These are phyloP conservation scores for Hypholoma fasciculare DNA, from an alignment of 768 basidiomycete species.

Conservation along the genomic window DNA sequence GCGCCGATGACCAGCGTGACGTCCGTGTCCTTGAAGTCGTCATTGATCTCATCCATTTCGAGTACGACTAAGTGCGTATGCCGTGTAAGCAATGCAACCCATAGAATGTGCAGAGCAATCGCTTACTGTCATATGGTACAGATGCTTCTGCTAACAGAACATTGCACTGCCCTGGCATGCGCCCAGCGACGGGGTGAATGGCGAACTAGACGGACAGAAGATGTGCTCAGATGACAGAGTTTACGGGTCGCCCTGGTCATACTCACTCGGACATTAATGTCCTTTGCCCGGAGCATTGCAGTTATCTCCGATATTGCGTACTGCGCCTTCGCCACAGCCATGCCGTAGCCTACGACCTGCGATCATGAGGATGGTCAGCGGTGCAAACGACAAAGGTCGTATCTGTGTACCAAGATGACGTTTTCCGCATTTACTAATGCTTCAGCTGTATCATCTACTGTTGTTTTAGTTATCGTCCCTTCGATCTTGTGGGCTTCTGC, in stretches of 20 bases:
- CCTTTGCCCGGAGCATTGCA: constrained; percentile 67
- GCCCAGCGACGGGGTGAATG: constrained; percentile 88
- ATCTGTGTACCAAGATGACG: constrained; percentile 65
- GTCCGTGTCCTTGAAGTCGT: constrained; percentile 87
- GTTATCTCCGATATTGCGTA: constrained; percentile 79
- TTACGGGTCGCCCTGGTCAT: background rate
- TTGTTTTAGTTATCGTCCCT: constrained; percentile 76
- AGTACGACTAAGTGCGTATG: constrained; percentile 74
- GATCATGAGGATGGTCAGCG: background rate
- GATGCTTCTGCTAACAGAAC: constrained; percentile 90
- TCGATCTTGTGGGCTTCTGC: constrained; percentile 75
- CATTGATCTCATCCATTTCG: constrained; percentile 96
- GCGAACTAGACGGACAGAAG: constrained; percentile 49
- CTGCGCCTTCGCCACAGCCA: constrained; percentile 92
- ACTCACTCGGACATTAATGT: constrained; percentile 67
- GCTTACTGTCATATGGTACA: constrained; percentile 85
- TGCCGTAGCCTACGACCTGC: constrained; percentile 84
- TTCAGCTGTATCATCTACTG: constrained; percentile 80
- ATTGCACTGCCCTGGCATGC: constrained; percentile 94
- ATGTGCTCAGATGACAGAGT: constrained; percentile 1
- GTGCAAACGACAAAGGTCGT: background rate
- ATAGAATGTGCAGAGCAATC: background rate
- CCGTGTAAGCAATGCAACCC: background rate
- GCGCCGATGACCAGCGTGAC: constrained; percentile 91
- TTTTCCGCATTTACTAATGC: constrained; percentile 76